Evolutionary conservation across 306 rosid species (phyloP).

Genomic region (Lathyrus aphaca): DNA sequence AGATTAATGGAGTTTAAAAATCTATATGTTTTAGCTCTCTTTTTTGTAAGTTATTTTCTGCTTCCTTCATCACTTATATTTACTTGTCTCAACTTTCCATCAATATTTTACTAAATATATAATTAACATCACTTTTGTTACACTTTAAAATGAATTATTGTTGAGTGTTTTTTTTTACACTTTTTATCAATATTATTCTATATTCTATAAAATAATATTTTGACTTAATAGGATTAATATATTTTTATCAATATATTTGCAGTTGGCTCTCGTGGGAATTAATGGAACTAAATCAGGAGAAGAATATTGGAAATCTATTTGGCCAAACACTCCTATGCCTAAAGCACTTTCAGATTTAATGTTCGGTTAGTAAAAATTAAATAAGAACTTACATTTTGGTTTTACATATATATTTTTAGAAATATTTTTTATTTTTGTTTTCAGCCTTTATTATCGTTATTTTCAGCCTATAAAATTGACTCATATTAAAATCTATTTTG

Average conservation of each 20-base stretch:
- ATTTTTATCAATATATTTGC: background rate
- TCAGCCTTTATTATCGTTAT: too few relatives aligned
- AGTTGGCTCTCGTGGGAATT: background rate
- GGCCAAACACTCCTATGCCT: constrained; percentile 13
- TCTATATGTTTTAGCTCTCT: too few relatives aligned
- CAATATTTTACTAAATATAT: background rate
- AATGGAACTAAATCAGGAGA: background rate
- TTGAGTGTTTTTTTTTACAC: background rate
- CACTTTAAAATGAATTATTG: too few relatives aligned
- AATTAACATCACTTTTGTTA: too few relatives aligned
- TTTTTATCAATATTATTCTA: background rate
- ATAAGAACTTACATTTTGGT: too few relatives aligned
- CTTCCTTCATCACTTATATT: background rate
- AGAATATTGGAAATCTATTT: constrained; percentile 8
- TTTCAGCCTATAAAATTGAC: too few relatives aligned
- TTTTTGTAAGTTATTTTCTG: too few relatives aligned
- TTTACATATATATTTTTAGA: too few relatives aligned
- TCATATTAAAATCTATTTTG: too few relatives aligned
- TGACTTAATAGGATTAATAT: too few relatives aligned
- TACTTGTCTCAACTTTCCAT: background rate
- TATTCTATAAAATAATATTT: background rate
- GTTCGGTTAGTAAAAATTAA: background rate
- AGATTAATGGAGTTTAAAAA: background rate
- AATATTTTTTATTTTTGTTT: too few relatives aligned
- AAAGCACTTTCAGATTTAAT: background rate